Base-by-base conservation (phyloP, 345 rosid genomes). In the Lepidium sativum region DNA sequence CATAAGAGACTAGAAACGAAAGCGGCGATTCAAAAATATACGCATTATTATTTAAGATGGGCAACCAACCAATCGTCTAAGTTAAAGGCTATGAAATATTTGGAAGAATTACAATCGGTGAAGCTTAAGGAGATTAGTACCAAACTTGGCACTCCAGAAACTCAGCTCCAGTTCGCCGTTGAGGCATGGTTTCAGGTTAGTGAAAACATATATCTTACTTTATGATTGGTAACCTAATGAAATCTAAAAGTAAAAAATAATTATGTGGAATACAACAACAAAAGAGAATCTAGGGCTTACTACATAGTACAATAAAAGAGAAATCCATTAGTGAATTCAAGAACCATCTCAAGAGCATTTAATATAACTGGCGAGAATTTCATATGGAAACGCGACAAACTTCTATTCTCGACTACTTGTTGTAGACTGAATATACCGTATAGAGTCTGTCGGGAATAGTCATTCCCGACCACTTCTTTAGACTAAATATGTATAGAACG, bases 131-230 rank as follows among this genome's bases (percentile, higher is more conserved):
- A 74, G 78, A 87, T 87, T 23, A 83, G 88, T 71, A 78, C 75
- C 53, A 55, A 47, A 59, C 86, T 81, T 8, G 35, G 80, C 79
- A 81, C 63, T 32, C 84, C 95, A 1, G 88, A 80, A 57, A 60
- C 83, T 63, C 84, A 82, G 82, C 87, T 90, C 45, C 80, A 85
- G 50, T 90, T 87, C 80, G 87, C 76, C 25, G 73, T 78, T 58
- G 97, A 90, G 31, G 95, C 95, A 17, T 90, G 88, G 88, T 86
- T 82, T 72, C 97, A 87, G 95, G 76, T 72, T 41, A 65, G 60
- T 33, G 14, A 3, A 17, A 51, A 81, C 79, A 47, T 57, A 18
- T 57, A 5, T 6, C 17, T 27, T 21, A 34, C 18, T 54, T 29
- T 40, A 2, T 43, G 2, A 18, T 32, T 44, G 6, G 16, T 31